phyloP scores from a whole-genome alignment of 768 basidiomycete genomes.

The Glaciozyma martinii region DNA sequence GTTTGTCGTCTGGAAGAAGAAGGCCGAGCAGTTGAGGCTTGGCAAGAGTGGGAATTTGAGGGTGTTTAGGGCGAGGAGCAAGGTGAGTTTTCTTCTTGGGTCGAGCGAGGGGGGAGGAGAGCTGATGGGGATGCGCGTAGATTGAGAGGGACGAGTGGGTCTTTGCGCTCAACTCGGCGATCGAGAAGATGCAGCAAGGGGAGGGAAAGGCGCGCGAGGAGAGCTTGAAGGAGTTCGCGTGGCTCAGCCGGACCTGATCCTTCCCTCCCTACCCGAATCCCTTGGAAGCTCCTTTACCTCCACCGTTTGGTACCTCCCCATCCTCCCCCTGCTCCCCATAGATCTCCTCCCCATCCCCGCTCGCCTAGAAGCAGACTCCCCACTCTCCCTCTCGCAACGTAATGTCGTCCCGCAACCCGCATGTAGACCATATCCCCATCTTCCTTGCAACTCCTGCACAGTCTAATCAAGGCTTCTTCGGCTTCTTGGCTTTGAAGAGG shows the following conservation, averaged over 20 bases:
- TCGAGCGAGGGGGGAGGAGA: background rate
- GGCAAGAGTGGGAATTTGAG: constrained; percentile 53
- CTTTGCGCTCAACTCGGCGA: constrained; percentile 83
- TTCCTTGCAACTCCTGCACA: too few relatives aligned
- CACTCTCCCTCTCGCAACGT: too few relatives aligned
- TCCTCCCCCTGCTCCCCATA: too few relatives aligned
- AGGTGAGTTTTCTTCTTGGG: constrained; percentile 42
- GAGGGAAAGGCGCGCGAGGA: constrained; percentile 55
- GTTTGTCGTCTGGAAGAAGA: constrained; percentile 55
- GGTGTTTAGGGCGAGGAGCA: constrained; percentile 66
- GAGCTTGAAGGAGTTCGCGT: constrained; percentile 48
- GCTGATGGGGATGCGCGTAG: background rate
- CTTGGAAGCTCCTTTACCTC: background rate
- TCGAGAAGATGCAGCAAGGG: constrained; percentile 64
- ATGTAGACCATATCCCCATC: too few relatives aligned
- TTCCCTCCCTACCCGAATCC: background rate
- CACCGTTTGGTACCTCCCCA: background rate
- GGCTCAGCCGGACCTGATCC: constrained; percentile 6
- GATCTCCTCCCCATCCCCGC: too few relatives aligned
- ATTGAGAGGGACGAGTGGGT: constrained; percentile 85
- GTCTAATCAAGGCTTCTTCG: constrained; percentile 46
- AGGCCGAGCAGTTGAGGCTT: constrained; percentile 39
- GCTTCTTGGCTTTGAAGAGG: constrained; percentile 60
- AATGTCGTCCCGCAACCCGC: too few relatives aligned
- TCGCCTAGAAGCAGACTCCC: too few relatives aligned